Base-by-base conservation (phyloP, 257 asterid species). In the Nicotiana noctiflora region DNA sequence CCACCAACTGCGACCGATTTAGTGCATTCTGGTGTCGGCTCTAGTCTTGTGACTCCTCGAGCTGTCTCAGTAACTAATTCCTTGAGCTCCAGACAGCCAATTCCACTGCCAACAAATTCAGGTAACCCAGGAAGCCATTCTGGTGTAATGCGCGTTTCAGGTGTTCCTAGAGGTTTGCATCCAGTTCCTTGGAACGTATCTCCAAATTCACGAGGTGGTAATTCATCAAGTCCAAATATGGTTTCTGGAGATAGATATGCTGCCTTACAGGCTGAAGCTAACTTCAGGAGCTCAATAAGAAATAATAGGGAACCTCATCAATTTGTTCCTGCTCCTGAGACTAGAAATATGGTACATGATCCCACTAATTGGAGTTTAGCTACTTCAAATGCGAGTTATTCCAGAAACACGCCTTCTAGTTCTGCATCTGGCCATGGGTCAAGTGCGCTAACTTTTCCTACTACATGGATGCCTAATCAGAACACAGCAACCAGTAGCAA, bases 351-450 rank as follows among this genome's bases (percentile, higher is more conserved):
- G 64, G 57, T 75, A 60, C 93, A 83, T 53, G 95, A 92, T 55
- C 90, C 92, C 77, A 85, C 90, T 23, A 90, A 84, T 76, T 93
- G 97, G 97, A 86, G 91, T 82, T 88, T 87, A 78, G 84, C 87
- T 53, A 89, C 93, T 67, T 93, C 86, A 60, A 81, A 89, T 81
- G 83, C 90, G 11, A 68, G 87, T 66, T 85, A 92, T 81, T 87
- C 89, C 34, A 85, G 93, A 81, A 90, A 82, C 53, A 81, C 60
- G 80, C 82, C 90, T 32, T 87, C 89, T 62, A 82, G 87, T 84
- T 87, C 94, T 53, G 89, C 84, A 37, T 37, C 65, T 8, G 89
- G 86, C 34, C 77, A 88, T 13, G 62, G 85, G 81, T 85, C 92
- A 18, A 80, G 89, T 75, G 82, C 81, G 49, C 85, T 82, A 31